These are phyloP conservation scores for Onygenales sp. DNA, from an alignment of 2,329 filamentous ascomycete genomes.

Conservation along the genomic window DNA sequence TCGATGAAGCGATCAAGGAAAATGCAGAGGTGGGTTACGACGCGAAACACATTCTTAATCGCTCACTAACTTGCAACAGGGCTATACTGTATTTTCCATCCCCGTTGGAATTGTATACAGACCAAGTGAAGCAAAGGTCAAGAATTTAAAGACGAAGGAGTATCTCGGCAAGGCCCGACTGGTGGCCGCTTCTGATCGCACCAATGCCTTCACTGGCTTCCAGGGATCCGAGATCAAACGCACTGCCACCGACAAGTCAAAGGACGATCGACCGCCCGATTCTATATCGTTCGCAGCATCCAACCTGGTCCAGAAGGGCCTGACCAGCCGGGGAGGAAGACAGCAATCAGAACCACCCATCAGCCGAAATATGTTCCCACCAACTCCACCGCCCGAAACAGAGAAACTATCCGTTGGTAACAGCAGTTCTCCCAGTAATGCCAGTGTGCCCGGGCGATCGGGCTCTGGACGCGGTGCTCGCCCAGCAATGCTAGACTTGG, in stretches of 20 bases:
- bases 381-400: constrained; percentile 92
- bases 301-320: constrained; percentile 80
- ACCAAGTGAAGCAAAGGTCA: constrained; percentile 95
- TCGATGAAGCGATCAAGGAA: constrained; percentile 91
- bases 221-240: constrained; percentile 65
- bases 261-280: constrained; percentile 71
- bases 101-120: constrained; percentile 91
- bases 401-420: constrained; percentile 45
- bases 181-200: constrained; percentile 74
- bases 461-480: constrained; percentile 40
- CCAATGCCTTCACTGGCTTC: constrained; percentile 75
- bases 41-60: not conserved
- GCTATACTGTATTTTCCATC: constrained; percentile 97
- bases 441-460: constrained; percentile 35
- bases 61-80: constrained; percentile 41
- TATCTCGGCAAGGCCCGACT: constrained; percentile 94
- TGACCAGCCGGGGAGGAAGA: constrained; percentile 59
- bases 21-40: constrained; percentile 64
- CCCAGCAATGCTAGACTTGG: constrained; percentile 35
- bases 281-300: constrained; percentile 86
- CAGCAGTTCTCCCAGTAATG: constrained; percentile 18
- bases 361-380: constrained; percentile 77
- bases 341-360: constrained; percentile 79
- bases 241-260: constrained; percentile 18
- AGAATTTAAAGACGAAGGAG: constrained; percentile 95